These are phyloP conservation scores for Polygonum maritimum DNA, from an alignment of 148 eudicot genomes.

Conservation along the genomic window DNA sequence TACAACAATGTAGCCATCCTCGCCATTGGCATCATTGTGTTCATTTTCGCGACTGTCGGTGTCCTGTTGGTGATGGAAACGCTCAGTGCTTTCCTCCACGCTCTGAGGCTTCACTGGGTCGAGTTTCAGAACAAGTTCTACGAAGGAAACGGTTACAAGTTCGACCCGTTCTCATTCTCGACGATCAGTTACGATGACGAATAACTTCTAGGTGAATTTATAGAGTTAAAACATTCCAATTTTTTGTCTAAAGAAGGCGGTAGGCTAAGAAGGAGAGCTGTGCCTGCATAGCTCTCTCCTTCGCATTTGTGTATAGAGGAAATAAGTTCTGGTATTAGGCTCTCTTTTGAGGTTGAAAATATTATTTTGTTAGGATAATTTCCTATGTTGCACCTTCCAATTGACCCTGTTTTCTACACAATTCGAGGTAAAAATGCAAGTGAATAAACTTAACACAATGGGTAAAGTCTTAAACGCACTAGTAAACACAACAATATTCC, in stretches of 20 bases:
- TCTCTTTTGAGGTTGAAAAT: not conserved
- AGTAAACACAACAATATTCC: not conserved
- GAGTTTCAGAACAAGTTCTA: constrained; percentile 87
- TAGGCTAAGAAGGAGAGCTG: not conserved
- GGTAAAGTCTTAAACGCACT: not conserved
- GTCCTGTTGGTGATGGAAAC: constrained; percentile 93
- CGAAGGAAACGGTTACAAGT: constrained; percentile 87
- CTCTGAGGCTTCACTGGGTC: constrained; percentile 92
- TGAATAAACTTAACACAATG: not conserved
- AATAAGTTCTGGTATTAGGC: not conserved
- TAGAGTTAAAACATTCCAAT: not conserved
- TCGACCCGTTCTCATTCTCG: constrained; percentile 56
- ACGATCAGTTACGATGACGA: constrained; percentile 54
- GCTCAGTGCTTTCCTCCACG: constrained; percentile 89
- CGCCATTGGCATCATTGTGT: constrained; percentile 56
- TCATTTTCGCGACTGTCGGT: constrained; percentile 79
- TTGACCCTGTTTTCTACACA: too few relatives aligned
- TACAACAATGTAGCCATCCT: constrained; percentile 55
- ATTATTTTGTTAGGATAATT: not conserved
- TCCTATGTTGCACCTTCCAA: not conserved
- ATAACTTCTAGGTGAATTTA: constrained; percentile 9
- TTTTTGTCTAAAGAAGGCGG: not conserved
- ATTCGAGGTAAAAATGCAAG: not conserved
- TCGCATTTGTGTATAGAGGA: not conserved
- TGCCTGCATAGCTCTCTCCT: constrained; percentile 4